Evolutionary conservation across 73 alveolate species (phyloP).

Genomic region (Urostyla sp.): DNA sequence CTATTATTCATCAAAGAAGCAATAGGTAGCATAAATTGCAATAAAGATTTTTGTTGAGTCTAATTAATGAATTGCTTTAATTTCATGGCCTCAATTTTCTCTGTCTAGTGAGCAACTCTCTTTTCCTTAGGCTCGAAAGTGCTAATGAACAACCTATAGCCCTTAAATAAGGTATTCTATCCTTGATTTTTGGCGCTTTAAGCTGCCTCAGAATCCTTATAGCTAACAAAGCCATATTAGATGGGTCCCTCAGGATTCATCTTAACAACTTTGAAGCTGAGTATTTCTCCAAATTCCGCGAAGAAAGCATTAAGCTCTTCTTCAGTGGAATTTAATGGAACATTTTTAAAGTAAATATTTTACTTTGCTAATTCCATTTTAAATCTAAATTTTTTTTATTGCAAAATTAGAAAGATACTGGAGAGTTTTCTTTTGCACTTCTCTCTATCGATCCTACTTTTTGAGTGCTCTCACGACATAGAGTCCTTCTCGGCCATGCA

Average conservation of each 20-base stretch:
- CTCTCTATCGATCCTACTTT: conserved; percentile 77
- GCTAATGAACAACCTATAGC: conserved; percentile 2
- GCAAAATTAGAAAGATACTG: too few species aligned
- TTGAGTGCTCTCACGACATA: conserved; percentile 84
- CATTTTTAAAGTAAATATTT: conserved; percentile 65
- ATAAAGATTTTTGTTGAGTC: too few species aligned
- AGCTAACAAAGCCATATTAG: conserved; percentile 89
- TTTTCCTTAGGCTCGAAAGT: conserved; percentile 43
- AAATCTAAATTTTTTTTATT: conserved; percentile 72
- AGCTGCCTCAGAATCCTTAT: conserved; percentile 81
- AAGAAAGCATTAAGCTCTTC: conserved; percentile 61
- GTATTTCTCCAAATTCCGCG: conserved; percentile 52
- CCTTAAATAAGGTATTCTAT: conserved; percentile 23
- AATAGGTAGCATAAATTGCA: too few species aligned
- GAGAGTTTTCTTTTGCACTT: too few species aligned
- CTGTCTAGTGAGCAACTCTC: conserved; percentile 43
- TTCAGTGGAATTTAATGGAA: conserved; percentile 58
- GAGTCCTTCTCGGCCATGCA: conserved; percentile 78
- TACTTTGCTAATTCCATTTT: conserved; percentile 58
- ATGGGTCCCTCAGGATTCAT: conserved; percentile 24
- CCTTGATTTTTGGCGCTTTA: conserved; percentile 69
- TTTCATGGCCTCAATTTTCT: too few species aligned
- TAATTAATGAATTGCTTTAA: too few species aligned
- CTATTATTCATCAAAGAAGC: too few species aligned
- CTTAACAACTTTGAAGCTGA: conserved; percentile 53